Evolutionary conservation across 441 rosid species (phyloP).

Genomic region (Adansonia madagascariensis): DNA sequence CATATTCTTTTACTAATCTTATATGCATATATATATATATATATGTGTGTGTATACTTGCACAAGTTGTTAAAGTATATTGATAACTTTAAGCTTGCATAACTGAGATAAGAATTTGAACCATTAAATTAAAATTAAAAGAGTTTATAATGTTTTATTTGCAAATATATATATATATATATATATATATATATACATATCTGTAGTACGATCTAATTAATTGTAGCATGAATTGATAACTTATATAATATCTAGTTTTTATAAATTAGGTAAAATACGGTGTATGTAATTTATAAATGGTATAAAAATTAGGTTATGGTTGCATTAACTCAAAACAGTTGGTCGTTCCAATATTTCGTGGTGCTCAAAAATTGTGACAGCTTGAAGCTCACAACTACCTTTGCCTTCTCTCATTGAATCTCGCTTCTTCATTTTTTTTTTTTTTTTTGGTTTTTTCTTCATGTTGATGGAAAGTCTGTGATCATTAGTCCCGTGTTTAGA

Average conservation of each 20-base stretch:
- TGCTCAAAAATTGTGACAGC: neutral
- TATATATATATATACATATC: neutral
- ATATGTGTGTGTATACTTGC: no score
- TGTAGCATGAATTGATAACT: neutral
- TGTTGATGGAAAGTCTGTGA: neutral
- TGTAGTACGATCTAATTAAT: neutral
- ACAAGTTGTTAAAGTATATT: no score
- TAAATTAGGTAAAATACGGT: neutral
- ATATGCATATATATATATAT: no score
- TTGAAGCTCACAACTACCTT: slow-evolving; percentile 14
- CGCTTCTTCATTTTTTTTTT: neutral
- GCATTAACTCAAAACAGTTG: slow-evolving; percentile 13
- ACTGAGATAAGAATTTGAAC: no score
- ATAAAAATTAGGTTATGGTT: neutral
- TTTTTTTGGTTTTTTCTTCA: no score
- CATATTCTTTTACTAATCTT: no score
- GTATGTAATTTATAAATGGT: no score
- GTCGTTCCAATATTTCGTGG: neutral
- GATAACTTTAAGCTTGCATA: no score
- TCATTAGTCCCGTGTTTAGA: neutral
- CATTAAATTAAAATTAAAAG: neutral
- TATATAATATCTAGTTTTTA: neutral
- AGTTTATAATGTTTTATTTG: neutral
- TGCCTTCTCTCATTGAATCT: neutral
- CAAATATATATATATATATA: no score